Conservation (phyloP, 352 stramenopile species). For the Aphanomyces cochlioides region DNA sequence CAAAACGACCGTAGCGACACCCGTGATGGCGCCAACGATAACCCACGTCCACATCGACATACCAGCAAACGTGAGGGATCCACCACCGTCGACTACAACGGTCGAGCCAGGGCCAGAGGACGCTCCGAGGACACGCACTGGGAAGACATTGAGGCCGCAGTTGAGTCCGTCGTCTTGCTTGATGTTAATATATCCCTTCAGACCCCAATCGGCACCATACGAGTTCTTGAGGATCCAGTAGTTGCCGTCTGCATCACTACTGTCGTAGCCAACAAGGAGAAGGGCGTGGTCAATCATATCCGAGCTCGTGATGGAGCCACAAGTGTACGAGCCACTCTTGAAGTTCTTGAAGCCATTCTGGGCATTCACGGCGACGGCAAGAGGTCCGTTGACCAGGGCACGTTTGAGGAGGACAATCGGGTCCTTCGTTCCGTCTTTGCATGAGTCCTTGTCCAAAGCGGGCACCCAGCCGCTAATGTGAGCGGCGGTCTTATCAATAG, state of each 20-base stretch:
- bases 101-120: conserved; percentile 40
- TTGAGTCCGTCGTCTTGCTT: conserved; percentile 71
- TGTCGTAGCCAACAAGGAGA: conserved; percentile 68
- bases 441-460: conserved; percentile 52
- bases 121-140: conserved; percentile 58
- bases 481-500: conserved; percentile 43
- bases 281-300: conserved; percentile 66
- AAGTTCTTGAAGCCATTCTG: conserved; percentile 73
- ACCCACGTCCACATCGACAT: conserved; percentile 41
- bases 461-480: conserved; percentile 68
- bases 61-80: conserved; percentile 40
- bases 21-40: conserved; percentile 27
- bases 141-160: conserved; percentile 71
- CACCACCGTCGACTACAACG: conserved; percentile 50
- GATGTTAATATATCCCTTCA: conserved; percentile 62
- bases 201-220: conserved; percentile 65
- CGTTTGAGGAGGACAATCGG: conserved; percentile 57
- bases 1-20: conserved; percentile 35
- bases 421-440: conserved; percentile 44
- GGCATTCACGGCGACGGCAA: conserved; percentile 78
- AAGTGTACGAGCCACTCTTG: conserved; percentile 64
- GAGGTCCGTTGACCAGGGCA: conserved; percentile 62
- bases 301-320: conserved; percentile 38
- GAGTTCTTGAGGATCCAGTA: conserved; percentile 86
- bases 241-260: conserved; percentile 24